Evolutionary conservation across 2,329 filamentous ascomycete genomes (phyloP), one percentile per base, ranked within the genome.

Genomic region (Paracoccidioides lutzii): DNA sequence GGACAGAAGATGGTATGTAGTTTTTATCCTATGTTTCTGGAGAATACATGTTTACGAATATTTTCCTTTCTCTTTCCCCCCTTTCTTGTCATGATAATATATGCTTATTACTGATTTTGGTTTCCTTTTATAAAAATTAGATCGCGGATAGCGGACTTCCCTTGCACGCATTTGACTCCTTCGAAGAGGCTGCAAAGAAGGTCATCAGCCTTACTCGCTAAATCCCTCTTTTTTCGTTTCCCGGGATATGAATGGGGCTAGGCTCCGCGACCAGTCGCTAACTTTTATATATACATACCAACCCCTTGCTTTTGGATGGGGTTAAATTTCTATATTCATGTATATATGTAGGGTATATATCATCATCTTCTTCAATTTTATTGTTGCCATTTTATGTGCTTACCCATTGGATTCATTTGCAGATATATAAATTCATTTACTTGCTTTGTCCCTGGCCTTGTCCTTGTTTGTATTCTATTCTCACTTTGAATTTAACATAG

Each of bases 91-190:
- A 9, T 38, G 35, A 42, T 40, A 37, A 22, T 22, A 22, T 22
- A 22, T 22, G 22, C 22, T 55, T 57, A 42, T 55, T 37, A n/a
- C n/a, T 40, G 8, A 14, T 40, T 35, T 5, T 12, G 5, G 14
- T 14, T 32, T 32, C 14, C 1, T 10, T 32, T 37, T 37, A 10
- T 6, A 22, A 10, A 37, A 52, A n/a, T 7, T 62, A 78, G 72
- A 84, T 90, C 66, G 76, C 75, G 0, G 77, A 84, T 64, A 88
- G 84, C 64, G 81, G 82, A 1, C 71, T 90, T 62, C 78, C 78
- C 38, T 71, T 90, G 54, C 81, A 81, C 67, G 85, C 84, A 0
- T 89, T 83, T 71, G 85, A 89, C 69, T 81, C 82, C 59, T 89
- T 89, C 66, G 83, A 87, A 59, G 82, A 86, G 66, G 87, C 87